Percentiles rank a stretch among this genome's conserved stretches.
phyloP scores from a whole-genome alignment of 345 rosid species.

The Boechera retrofracta region DNA sequence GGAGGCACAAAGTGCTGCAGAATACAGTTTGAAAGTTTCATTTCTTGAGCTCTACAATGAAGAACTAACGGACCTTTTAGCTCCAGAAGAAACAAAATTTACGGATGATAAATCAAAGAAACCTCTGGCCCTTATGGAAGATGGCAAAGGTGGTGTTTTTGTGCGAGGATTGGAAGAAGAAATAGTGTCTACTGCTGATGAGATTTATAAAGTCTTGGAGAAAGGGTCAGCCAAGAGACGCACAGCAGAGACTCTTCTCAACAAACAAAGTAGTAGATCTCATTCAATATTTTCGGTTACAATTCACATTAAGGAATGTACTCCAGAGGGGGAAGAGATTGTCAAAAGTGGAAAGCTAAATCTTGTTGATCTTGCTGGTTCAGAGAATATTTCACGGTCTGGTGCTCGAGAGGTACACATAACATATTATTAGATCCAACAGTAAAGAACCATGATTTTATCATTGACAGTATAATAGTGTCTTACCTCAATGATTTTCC shows the following conservation, averaged over 20 bases:
- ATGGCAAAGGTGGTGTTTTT: conserved; percentile 98
- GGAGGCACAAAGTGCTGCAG: conserved; percentile 96
- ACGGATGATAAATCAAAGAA: conserved; percentile 90
- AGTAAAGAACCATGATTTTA: conserved; percentile 8
- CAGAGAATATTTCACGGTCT: conserved; percentile 98
- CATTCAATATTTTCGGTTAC: conserved; percentile 97
- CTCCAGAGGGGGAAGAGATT: conserved; percentile 99
- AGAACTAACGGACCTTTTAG: conserved; percentile 95
- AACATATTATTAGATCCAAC: neutral
- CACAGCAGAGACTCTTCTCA: conserved; percentile 97
- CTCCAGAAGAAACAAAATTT: conserved; percentile 85
- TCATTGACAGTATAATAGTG: neutral
- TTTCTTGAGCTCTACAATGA: conserved; percentile 97
- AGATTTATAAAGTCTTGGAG: conserved; percentile 96
- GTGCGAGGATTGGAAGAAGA: conserved; percentile 98
- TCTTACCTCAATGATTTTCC: conserved; percentile 10
- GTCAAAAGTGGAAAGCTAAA: conserved; percentile 97
- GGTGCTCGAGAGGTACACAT: conserved; percentile 92
- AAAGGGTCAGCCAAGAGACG: conserved; percentile 98
- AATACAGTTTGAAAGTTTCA: conserved; percentile 97
- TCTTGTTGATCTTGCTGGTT: conserved; percentile 99
- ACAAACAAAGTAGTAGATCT: conserved; percentile 99
- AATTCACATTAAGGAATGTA: conserved; percentile 94
- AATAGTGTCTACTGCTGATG: conserved; percentile 91
- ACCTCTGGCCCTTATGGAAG: conserved; percentile 98